These are phyloP conservation scores for Alternaria gansuensis DNA, from an alignment of 2,329 filamentous ascomycete genomes.

Conservation along the genomic window DNA sequence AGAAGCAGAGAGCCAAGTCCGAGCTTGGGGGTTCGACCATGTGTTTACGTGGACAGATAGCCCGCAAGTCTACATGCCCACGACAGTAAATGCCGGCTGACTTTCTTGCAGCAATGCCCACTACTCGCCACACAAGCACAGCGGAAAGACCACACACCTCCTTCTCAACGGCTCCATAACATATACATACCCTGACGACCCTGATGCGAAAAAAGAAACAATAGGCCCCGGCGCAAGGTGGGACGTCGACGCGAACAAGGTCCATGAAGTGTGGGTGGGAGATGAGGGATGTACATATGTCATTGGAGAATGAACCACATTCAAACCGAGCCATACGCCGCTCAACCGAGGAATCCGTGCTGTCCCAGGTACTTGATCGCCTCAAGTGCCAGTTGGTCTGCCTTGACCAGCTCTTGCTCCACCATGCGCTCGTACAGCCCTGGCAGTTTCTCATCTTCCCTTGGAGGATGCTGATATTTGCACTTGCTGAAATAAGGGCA, in stretches of 20 bases:
- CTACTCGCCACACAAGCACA: conserved; percentile 73
- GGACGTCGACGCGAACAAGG: conserved; percentile 70
- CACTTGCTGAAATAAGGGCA: conserved; percentile 42
- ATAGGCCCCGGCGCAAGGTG: conserved; percentile 69
- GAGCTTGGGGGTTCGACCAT: conserved; percentile 72
- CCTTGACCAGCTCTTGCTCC: conserved; percentile 57
- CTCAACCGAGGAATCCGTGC: conserved; percentile 53
- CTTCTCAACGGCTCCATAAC: conserved; percentile 72
- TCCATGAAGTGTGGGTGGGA: conserved; percentile 77
- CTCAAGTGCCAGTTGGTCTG: conserved; percentile 54
- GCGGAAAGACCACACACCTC: conserved; percentile 72
- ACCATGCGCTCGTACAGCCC: conserved; percentile 50
- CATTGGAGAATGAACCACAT: conserved; percentile 61
- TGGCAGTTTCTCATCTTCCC: conserved; percentile 27
- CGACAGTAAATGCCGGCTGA: background rate
- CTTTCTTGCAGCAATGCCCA: conserved; percentile 66
- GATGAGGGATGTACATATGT: conserved; percentile 72
- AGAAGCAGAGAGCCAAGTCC: conserved; percentile 68
- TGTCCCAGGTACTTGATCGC: conserved; percentile 59
- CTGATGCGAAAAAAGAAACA: conserved; percentile 63
- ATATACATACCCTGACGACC: conserved; percentile 71
- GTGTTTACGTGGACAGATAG: conserved; percentile 78
- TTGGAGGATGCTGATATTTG: conserved; percentile 38
- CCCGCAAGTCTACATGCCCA: conserved; percentile 62
- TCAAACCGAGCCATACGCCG: background rate